Percentiles rank a stretch among this genome's conserved stretches.
Conservation (phyloP, 495 filamentous ascomycete genomes). For the Lasiosphaeris hirsuta region DNA sequence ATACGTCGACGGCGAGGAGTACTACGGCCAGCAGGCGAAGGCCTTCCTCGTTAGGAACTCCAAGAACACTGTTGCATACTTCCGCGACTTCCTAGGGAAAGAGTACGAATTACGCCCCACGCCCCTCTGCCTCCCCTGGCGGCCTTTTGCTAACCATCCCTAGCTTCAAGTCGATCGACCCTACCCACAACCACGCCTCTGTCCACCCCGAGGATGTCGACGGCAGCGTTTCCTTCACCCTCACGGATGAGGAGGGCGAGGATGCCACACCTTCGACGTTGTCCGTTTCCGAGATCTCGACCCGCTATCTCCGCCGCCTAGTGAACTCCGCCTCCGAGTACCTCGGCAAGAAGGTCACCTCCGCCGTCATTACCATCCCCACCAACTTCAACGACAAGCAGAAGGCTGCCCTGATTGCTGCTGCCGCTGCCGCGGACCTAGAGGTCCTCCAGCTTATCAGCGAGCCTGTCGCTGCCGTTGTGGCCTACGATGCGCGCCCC, state of each 20-base stretch:
- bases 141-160: conserved; percentile 4
- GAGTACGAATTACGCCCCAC: conserved; percentile 53
- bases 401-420: conserved; percentile 68
- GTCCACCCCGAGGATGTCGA: conserved; percentile 80
- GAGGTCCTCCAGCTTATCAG: conserved; percentile 90
- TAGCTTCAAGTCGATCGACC: conserved; percentile 91
- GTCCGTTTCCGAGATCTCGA: conserved; percentile 79
- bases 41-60: conserved; percentile 85
- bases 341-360: conserved; percentile 85
- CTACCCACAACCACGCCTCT: conserved; percentile 88
- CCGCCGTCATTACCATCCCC: conserved; percentile 88
- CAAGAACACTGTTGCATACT: conserved; percentile 89
- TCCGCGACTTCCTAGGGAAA: conserved; percentile 92
- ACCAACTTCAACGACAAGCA: conserved; percentile 89
- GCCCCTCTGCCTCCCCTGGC: neutral
- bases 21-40: conserved; percentile 94
- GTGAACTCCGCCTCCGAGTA: conserved; percentile 83
- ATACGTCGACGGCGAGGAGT: conserved; percentile 93
- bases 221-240: conserved; percentile 73
- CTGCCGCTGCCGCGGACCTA: conserved; percentile 77
- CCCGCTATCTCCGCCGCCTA: conserved; percentile 80
- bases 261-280: conserved; percentile 58
- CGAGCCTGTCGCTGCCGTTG: conserved; percentile 86
- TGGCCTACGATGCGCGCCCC: conserved; percentile 87
- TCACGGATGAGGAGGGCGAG: conserved; percentile 71